Base-by-base conservation (phyloP, 169 alveolate genomes). In the Plasmodium gonderi region DNA sequence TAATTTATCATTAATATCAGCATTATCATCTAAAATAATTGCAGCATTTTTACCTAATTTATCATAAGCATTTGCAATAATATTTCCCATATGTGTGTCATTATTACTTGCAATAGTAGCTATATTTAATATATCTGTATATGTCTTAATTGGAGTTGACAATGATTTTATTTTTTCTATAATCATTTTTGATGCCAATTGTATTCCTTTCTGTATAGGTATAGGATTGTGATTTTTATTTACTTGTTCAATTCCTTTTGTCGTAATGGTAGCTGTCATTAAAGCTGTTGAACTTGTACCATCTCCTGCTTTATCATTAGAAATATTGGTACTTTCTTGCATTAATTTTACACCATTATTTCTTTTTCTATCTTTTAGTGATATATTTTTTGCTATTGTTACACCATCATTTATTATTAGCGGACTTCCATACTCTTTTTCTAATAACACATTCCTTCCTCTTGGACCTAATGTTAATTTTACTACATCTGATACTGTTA, bases 231-330 rank as follows among this genome's bases (percentile, higher is more conserved):
- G 98, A 9, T 97, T 97, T 92, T 95, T 79, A 92, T 97, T 97
- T 33, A 97, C 98, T 91, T 97, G 95, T 36, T 97, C 97, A 42
- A 97, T 97, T 1, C 98, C 98, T 94, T 96, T 94, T 69, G 92
- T 93, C 40, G 97, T 96, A 3, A 97, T 96, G 40, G 97, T 98
- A 1, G 98, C 98, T 12, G 98, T 97, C 79, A 97, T 95, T 60
- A 97, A 91, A 1, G 98, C 95, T n/a, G 98, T 97, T 36, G 98
- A 96, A 0, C 98, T 97, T 2, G 98, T 97, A 29, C 98, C 98
- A 91, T 97, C 98, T 14, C 98, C 98, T 4, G 98, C 98, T 77
- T 96, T 94, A 81, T 97, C 98, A 77, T 96, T 97, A 4, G 98
- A 95, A n/a, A 97, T 96, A 40, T 95, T 92, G 20, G 98, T 98